Base-by-base conservation (phyloP, 306 rosid genomes). In the Cucumis cinereus region DNA sequence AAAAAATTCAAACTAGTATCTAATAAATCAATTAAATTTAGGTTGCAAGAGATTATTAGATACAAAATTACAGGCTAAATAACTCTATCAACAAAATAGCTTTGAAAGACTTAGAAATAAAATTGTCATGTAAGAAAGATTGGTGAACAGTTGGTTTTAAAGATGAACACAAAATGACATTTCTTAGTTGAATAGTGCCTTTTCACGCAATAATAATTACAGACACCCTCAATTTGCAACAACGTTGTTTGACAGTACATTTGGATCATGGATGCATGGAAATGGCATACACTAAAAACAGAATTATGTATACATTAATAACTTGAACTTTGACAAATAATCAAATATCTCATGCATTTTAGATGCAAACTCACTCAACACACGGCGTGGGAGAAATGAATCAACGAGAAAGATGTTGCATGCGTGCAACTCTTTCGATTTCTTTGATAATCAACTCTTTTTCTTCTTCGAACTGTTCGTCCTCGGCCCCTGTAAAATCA, bases 381-480 rank as follows among this genome's bases (percentile, higher is more conserved):
- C 14, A 43, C 5, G 3, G 15, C 38, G 15, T 24, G 36, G 23
- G 8, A 70, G 24, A 24, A 24, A 45, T 23, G 8, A 54, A 69
- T 79, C 80, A 84, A 83, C 59, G 24, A 24, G 61, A 74, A 41
- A 77, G 82, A 15, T 62, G 62, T 19, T 75, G 77, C 28, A 72
- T n/a, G 4, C 78, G 76, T 0, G 89, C 62, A 63, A 89, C 40
- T 88, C 87, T 78, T 74, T 72, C 86, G 16, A 94, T 90, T 89
- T 94, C 99, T 77, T 66, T 85, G 57, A 92, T 90, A 86, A 94
- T 92, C 74, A 87, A 82, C 82, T 92, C 97, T 68, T 94, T 94
- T 81, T 92, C 99, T 83, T 94, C 97, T 58, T 94, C 96, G 77
- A 92, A 92, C 83, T 94, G 96, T 54, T 94, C 97, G 53, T 94